These are phyloP conservation scores for Hansenula sp. DNA, from an alignment of 1,139 yeast genomes.

Conservation along the genomic window DNA sequence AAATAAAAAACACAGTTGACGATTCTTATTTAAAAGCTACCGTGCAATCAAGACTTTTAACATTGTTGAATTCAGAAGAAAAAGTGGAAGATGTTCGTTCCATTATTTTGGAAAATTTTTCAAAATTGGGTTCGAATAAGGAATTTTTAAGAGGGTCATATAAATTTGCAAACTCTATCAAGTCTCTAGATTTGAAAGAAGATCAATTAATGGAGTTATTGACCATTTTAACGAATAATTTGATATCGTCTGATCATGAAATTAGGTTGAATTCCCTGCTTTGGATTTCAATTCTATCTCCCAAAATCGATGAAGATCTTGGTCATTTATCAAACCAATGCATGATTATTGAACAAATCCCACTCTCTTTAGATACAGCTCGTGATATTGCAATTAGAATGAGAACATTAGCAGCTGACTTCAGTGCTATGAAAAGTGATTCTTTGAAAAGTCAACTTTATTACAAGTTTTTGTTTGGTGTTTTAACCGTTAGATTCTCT, in stretches of 20 bases:
- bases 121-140: constrained; percentile 8
- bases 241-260: constrained; percentile 42
- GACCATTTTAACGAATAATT: constrained; percentile 26
- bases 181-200: constrained; percentile 1
- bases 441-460: constrained; percentile 35
- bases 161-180: constrained; percentile 7
- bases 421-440: constrained; percentile 36
- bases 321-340: constrained; percentile 39
- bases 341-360: constrained; percentile 64
- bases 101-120: constrained; percentile 11
- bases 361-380: constrained; percentile 63
- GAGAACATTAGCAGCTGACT: constrained; percentile 54
- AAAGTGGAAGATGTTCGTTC: neutral
- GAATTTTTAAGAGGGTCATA: constrained; percentile 12
- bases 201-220: constrained; percentile 8
- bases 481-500: constrained; percentile 70
- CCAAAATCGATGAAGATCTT: constrained; percentile 26
- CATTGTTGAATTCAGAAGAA: constrained; percentile 5
- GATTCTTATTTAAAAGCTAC: constrained; percentile 13
- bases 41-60: constrained; percentile 13
- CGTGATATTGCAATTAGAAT: constrained; percentile 74
- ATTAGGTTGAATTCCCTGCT: constrained; percentile 45
- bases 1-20: constrained; percentile 4
- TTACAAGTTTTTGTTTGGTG: constrained; percentile 64
- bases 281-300: constrained; percentile 32